Percentiles rank a stretch among this genome's conserved stretches.
Conservation (phyloP, 352 stramenopile genomes). For the Pythium periplocum region DNA sequence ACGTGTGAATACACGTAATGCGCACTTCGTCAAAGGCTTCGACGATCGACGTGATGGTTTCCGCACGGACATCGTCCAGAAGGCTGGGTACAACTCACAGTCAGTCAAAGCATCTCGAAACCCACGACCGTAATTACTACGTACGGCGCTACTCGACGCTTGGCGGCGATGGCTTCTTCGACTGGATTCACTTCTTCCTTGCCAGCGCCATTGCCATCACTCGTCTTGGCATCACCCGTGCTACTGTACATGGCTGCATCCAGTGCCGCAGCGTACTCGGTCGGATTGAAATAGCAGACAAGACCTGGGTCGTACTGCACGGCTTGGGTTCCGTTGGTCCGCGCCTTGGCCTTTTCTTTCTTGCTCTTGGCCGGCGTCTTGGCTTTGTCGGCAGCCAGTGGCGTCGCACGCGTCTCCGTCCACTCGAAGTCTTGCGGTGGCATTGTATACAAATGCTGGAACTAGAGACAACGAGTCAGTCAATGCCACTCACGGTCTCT, state of each 20-base stretch:
- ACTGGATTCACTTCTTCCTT: constrained; percentile 37
- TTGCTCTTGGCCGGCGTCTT: constrained; percentile 29
- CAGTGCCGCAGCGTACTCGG: constrained; percentile 60
- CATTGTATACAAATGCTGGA: constrained; percentile 64
- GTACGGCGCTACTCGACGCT: constrained; percentile 46
- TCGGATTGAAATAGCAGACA: constrained; percentile 76
- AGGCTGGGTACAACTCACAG: constrained; percentile 21
- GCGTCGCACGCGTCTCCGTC: constrained; percentile 52
- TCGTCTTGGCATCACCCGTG: neutral
- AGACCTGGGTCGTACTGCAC: constrained; percentile 62
- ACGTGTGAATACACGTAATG: constrained; percentile 65
- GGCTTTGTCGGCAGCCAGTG: constrained; percentile 35
- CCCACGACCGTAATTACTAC: constrained; percentile 6
- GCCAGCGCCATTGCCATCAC: constrained; percentile 13
- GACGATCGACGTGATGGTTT: constrained; percentile 37
- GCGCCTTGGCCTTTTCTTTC: constrained; percentile 37
- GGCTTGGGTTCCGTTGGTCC: constrained; percentile 17
- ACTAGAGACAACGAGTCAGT: constrained; percentile 22
- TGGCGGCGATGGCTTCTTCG: constrained; percentile 57
- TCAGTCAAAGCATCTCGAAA: neutral
- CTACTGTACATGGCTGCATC: constrained; percentile 33
- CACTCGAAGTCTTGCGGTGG: constrained; percentile 58
- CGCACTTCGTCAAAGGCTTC: constrained; percentile 50
- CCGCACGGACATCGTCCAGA: constrained; percentile 44
- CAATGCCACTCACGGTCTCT: neutral